These are phyloP conservation scores for Neurospora sp. DNA, from an alignment of 495 filamentous ascomycete species.

Conservation along the genomic window DNA sequence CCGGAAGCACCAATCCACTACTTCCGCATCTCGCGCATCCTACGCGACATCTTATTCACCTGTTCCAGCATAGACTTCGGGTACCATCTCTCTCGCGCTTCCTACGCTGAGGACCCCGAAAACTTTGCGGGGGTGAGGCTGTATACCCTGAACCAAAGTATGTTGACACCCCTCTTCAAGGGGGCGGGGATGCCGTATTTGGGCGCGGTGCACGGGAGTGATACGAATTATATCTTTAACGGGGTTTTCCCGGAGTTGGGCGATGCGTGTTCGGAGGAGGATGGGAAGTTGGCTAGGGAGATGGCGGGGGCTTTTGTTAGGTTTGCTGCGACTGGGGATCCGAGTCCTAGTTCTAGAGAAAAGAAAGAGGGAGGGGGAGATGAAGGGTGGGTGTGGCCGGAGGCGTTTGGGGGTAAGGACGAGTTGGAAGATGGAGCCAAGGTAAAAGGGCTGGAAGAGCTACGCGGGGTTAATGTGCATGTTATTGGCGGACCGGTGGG, in stretches of 20 bases:
- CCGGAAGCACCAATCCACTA: slow-evolving; percentile 14
- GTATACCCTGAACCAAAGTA: slow-evolving; percentile 23
- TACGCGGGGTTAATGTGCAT: slow-evolving; percentile 1
- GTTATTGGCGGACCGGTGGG: slow-evolving; percentile 14
- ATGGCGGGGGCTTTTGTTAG: slow-evolving; percentile 8
- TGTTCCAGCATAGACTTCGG: slow-evolving; percentile 23
- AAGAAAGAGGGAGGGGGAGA: background rate
- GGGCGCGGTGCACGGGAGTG: slow-evolving; percentile 17
- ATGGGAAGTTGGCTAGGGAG: slow-evolving; percentile 9
- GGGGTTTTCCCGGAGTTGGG: slow-evolving; percentile 14
- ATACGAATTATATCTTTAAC: slow-evolving; percentile 24
- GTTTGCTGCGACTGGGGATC: slow-evolving; percentile 12
- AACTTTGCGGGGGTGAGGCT: slow-evolving; percentile 7
- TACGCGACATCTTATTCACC: slow-evolving; percentile 23
- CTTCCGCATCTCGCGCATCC: slow-evolving; percentile 20
- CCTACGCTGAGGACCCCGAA: background rate
- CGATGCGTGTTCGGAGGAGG: slow-evolving; percentile 3
- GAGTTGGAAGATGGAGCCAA: too few relatives aligned
- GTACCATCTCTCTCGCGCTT: slow-evolving; percentile 9
- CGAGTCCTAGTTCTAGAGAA: background rate
- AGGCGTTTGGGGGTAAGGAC: slow-evolving; percentile 6
- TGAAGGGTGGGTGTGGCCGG: slow-evolving; percentile 3
- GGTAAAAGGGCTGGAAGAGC: background rate
- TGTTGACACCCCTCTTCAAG: slow-evolving; percentile 14
- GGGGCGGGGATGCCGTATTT: slow-evolving; percentile 20